Conservation (phyloP, 768 basidiomycete genomes). For the Podaxis sp. region DNA sequence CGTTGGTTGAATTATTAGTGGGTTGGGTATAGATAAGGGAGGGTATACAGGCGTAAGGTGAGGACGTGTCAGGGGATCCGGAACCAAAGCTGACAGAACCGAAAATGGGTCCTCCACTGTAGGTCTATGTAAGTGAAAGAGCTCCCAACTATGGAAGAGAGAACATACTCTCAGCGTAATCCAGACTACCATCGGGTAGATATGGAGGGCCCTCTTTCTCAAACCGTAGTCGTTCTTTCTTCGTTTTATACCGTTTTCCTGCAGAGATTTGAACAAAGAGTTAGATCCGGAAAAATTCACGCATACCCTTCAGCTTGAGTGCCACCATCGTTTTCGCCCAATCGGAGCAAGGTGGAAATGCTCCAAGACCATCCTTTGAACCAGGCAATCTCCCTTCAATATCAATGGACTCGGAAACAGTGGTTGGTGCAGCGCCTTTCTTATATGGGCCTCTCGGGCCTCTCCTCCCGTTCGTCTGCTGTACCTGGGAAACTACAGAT, state of each 20-base stretch:
- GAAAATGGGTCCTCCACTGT: constrained; percentile 81
- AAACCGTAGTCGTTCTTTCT: constrained; percentile 76
- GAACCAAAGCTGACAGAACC: constrained; percentile 60
- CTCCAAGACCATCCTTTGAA: constrained; percentile 71
- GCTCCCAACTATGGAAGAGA: not conserved
- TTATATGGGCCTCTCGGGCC: constrained; percentile 56
- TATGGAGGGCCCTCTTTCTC: constrained; percentile 76
- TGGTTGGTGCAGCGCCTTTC: constrained; percentile 32
- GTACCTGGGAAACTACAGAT: constrained; percentile 44
- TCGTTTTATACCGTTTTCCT: constrained; percentile 80
- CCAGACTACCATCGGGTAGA: constrained; percentile 74
- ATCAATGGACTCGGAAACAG: constrained; percentile 53
- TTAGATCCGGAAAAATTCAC: not conserved
- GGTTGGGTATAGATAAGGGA: constrained; percentile 29
- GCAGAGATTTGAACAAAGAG: constrained; percentile 1
- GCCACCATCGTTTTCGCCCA: constrained; percentile 73
- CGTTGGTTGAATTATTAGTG: constrained; percentile 17
- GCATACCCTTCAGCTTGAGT: constrained; percentile 71
- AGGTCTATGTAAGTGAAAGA: constrained; percentile 15
- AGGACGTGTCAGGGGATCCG: constrained; percentile 56
- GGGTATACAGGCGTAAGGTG: constrained; percentile 59
- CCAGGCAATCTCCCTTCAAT: constrained; percentile 74
- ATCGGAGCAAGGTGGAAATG: constrained; percentile 69
- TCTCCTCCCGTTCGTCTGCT: constrained; percentile 37
- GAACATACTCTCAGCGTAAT: constrained; percentile 66